Evolutionary conservation across 2,329 filamentous ascomycete genomes (phyloP).

Genomic region (Pseudogymnoascus sp.): DNA sequence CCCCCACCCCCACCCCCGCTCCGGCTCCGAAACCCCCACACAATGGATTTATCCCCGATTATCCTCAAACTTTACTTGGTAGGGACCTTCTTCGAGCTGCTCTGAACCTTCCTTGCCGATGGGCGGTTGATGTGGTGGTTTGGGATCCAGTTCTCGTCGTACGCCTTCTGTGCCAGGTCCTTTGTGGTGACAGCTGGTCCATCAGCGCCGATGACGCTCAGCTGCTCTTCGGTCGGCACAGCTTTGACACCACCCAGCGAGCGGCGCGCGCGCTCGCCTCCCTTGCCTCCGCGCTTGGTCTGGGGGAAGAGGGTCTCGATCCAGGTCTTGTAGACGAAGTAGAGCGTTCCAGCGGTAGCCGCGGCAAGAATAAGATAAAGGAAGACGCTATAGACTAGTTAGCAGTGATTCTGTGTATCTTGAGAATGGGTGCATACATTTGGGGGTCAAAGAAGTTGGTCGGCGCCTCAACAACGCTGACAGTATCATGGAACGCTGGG

Average conservation of each 20-base stretch:
- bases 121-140: slow-evolving; percentile 83
- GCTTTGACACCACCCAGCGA: slow-evolving; percentile 55
- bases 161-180: slow-evolving; percentile 47
- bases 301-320: slow-evolving; percentile 93
- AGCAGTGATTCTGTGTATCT: slow-evolving; percentile 19
- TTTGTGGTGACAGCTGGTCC: slow-evolving; percentile 29
- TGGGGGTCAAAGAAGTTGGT: slow-evolving; percentile 91
- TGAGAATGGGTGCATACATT: slow-evolving; percentile 56
- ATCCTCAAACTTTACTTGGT: not conserved
- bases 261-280: slow-evolving; percentile 43
- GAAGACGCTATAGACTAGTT: slow-evolving; percentile 64
- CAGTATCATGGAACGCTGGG: slow-evolving; percentile 71
- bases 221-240: slow-evolving; percentile 45
- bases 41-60: not conserved
- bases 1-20: slow-evolving; percentile 5
- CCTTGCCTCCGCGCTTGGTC: slow-evolving; percentile 50
- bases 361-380: slow-evolving; percentile 85
- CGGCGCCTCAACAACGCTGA: slow-evolving; percentile 81
- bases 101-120: slow-evolving; percentile 60
- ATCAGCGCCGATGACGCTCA: slow-evolving; percentile 57
- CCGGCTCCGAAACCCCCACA: slow-evolving; percentile 4
- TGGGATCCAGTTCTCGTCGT: slow-evolving; percentile 92
- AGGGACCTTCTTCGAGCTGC: slow-evolving; percentile 28
- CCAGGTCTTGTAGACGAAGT: slow-evolving; percentile 98
- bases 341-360: slow-evolving; percentile 70